Base-by-base conservation (phyloP, 1,139 yeast genomes). In the Geotrichum phurueaensis region DNA sequence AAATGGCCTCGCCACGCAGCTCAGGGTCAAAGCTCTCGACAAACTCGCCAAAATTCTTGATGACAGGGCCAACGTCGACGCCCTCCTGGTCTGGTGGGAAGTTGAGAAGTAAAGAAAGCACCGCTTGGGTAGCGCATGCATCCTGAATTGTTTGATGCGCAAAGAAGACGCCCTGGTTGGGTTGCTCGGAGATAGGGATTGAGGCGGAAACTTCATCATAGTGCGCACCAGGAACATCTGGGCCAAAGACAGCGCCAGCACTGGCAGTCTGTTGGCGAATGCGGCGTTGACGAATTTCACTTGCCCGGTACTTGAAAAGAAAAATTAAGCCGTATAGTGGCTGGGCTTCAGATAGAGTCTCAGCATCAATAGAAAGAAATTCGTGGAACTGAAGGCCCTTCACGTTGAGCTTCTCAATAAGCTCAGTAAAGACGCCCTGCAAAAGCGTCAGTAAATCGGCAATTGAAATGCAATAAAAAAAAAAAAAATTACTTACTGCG, bases 101-200 rank as follows among this genome's bases (percentile, higher is more conserved):
- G 65, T 79, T 79, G 63, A 86, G 69, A 58, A 86, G 72, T 13
- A 84, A 73, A 62, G 85, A 84, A 61, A 86, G 73, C n/a, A 86
- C 85, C 0, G 91, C 91, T 68, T 84, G 89, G 1, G 91, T 86
- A n/a, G 87, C 91, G 72, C 91, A 86, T 1, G 91, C 89, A 68
- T 86, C 84, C 66, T 84, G 85, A 58, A 85, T 84, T 47, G 83
- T 81, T 70, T 86, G 91, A 60, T 79, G 80, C 6, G 89, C 89
- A 69, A 86, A 86, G 70, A 84, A 85, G 13, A 84, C 70, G 7
- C 73, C 73, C 6, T 75, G 69, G 1, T 71, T 69, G 56, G 59
- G 54, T 29, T 53, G 51, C n/a, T 54, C 60, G 3, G 51, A 13
- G 12, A 57, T 48, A 12, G 56, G 20, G 13, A 59, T 63, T 2